Evolutionary conservation across 192 early-diverging fungal genomes (phyloP), one percentile per base, ranked within the genome.

Genomic region (Backusella circina): DNA sequence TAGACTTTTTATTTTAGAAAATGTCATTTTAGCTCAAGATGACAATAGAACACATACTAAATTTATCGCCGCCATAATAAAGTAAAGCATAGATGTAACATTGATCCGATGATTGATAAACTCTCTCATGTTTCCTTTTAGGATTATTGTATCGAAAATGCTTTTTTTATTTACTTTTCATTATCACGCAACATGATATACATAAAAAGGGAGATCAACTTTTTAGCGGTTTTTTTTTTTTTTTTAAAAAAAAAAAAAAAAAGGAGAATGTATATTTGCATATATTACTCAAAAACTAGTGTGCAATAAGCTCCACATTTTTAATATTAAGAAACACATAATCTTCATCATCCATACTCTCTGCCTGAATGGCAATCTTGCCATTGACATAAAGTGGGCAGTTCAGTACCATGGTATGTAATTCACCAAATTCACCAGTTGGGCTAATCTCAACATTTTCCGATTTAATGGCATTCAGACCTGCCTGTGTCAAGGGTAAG

Each of bases 371-470:
- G 0, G 5, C 7, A 15, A 47, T 8, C 32, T 70, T 31, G 21
- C 33, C 37, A 5, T 41, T 41, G 30, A 70, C 12, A 47, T 86
- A 84, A 13, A 85, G 77, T 7, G 90, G 88, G n/a, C 86, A 88
- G 36, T 89, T 80, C 1, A 89, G 71, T 3, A 90, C 88, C 90
- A 91, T 91, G 2, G 90, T 91, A 65, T 93, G 91, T 64, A 88
- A 91, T 75, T 93, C 91, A 12, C 91, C 91, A 47, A 82, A 84
- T 74, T 93, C 91, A 12, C 91, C 91, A 30, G 84, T 84, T 71
- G 84, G 73, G 64, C 91, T 90, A 8, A 92, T 84, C 0, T 81
- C 76, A 10, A 72, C 65, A 0, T 81, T 75, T 9, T 76, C 66
- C 9, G 36, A 18, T 23, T 72, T 50, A 16, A 82, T 77, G 15